Evolutionary conservation across 192 early-diverging fungal genomes (phyloP), one percentile per base, ranked within the genome.

Genomic region (Coemansia asiatica): DNA sequence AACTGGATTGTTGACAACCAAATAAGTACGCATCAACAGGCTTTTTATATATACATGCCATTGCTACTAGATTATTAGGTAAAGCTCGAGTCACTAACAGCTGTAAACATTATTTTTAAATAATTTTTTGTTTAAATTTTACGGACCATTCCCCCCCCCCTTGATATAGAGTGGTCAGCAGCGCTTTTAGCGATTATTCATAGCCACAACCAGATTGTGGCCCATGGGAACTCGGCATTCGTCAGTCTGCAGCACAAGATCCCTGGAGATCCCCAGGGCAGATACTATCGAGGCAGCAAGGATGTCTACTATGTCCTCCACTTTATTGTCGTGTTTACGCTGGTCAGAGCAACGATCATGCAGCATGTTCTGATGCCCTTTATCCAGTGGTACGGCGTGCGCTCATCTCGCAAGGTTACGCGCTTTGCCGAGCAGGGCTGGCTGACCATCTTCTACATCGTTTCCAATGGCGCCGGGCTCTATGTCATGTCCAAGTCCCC

Each of bases 371-470:
- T 83, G 4, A 60, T 61, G 53, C 82, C 82, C 38, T 64, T 83
- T 61, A 67, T 67, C 19, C 59, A 44, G 21, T 71, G 64, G 69
- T 70, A 61, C 26, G 71, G 71, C 26, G 74, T 83, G 58, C 57
- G 63, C 21, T 68, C 76, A 12, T 23, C 29, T 27, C 73, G 66
- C 67, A 80, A 83, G 38, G 27, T 74, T 31, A 71, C 63, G 27
- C 86, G 90, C 54, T 86, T 92, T 44, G 85, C 86, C 53, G 91
- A 92, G 67, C 90, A 92, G 55, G 86, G 88, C 9, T 92, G 89
- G 79, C 81, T 84, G 29, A 76, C 86, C 10, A 61, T 88, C 6
- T 91, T 88, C 78, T 91, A 89, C 67, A 59, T 78, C 16, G 31
- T 85, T 13, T 91, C 88, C 18, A 86, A 86, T 78, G 56, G 84